phyloP scores from a whole-genome alignment of 768 basidiomycete species.

The Suillus lakei region DNA sequence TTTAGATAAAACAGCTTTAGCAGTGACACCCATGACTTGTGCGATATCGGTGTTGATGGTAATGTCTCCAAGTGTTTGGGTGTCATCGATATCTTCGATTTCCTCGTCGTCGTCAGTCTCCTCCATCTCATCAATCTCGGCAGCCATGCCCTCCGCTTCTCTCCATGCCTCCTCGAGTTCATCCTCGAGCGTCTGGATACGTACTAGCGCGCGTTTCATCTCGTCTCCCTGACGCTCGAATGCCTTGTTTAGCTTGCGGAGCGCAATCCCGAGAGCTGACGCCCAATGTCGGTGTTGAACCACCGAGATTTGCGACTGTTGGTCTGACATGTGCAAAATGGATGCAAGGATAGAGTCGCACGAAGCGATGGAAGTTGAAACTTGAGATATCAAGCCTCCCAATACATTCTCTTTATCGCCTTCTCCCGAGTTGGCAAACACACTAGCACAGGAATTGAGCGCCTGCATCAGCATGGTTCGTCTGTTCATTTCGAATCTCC shows the following conservation, averaged over 20 bases:
- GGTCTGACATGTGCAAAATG: slow-evolving; percentile 62
- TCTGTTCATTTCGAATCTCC: slow-evolving; percentile 68
- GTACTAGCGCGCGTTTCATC: slow-evolving; percentile 49
- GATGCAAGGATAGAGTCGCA: slow-evolving; percentile 64
- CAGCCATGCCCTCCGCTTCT: slow-evolving; percentile 73
- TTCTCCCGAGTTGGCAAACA: slow-evolving; percentile 28
- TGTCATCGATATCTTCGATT: slow-evolving; percentile 32
- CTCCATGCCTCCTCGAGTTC: slow-evolving; percentile 84
- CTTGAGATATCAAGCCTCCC: slow-evolving; percentile 54
- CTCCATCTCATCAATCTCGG: slow-evolving; percentile 71
- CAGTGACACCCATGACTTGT: slow-evolving; percentile 42
- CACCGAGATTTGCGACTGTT: slow-evolving; percentile 63
- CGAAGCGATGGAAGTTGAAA: slow-evolving; percentile 60
- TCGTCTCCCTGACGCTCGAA: slow-evolving; percentile 70
- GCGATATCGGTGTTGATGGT: slow-evolving; percentile 32
- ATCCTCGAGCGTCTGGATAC: slow-evolving; percentile 61
- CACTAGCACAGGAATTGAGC: slow-evolving; percentile 55
- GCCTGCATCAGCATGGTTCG: slow-evolving; percentile 76
- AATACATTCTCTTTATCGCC: slow-evolving; percentile 43
- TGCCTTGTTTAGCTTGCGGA: slow-evolving; percentile 80
- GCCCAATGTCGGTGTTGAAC: slow-evolving; percentile 71
- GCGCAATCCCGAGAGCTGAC: slow-evolving; percentile 76
- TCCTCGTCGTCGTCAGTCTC: slow-evolving; percentile 30
- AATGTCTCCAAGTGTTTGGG: slow-evolving; percentile 25
- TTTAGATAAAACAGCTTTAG: slow-evolving; percentile 41